Base-by-base conservation (phyloP, 169 alveolate genomes). In the Plasmodium relictum region DNA sequence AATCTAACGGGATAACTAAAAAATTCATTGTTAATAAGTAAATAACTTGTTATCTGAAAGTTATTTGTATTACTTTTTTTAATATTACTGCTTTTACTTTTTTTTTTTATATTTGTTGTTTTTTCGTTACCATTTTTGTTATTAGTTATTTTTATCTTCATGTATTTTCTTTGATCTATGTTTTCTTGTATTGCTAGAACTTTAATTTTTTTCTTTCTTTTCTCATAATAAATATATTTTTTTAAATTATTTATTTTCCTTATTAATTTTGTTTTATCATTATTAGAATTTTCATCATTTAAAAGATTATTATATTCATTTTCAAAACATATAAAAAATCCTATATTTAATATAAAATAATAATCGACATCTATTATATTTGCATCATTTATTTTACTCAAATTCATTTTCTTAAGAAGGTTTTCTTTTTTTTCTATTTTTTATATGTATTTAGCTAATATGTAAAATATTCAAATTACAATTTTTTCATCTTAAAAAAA, bases 21-120 rank as follows among this genome's bases (percentile, higher is more conserved):
- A 45, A 83, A 68, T 12, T 83, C 91, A n/a, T 54, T 68, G 61
- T 83, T 52, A 10, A 68, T 66, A 14, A 83, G 39, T 18, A 83
- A 31, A 54, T 65, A 68, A 44, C 45, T 26, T 7, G 62, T 66
- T 31, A 48, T 61, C 14, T 26, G 37, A 76, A 63, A 76, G 12
- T 73, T 48, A 0, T 56, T 3, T 63, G 37, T n/a, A 18, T 52
- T 12, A 12, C 48, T 52, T 22, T 54, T 24, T 72, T 10, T 39
- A n/a, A n/a, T n/a, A n/a, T 39, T 4, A 12, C 39, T 0, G 63
- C 24, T 3, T 6, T n/a, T 20, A 16, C 3, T 18, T 14, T 50
- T 50, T 50, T 50, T n/a, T 14, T 50, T 50, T 50, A 18, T 58
- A 58, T 20, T 7, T 6, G 18, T 9, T 4, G 39, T 20, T 16